These are phyloP conservation scores for Fragaria iinumae DNA, from an alignment of 306 rosid species.

Conservation along the genomic window DNA sequence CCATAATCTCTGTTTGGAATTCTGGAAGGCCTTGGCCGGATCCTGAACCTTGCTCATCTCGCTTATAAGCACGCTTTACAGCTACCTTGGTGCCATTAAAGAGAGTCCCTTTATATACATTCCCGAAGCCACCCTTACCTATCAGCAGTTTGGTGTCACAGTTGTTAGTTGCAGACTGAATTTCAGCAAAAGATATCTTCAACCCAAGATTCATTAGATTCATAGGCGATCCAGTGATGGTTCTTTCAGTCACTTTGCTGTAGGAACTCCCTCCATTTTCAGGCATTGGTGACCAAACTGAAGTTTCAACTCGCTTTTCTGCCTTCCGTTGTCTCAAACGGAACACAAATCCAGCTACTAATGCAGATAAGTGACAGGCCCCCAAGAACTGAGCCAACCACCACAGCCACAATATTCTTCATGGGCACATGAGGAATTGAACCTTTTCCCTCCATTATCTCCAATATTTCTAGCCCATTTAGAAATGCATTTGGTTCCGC, in stretches of 20 bases:
- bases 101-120: constrained; percentile 39
- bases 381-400: constrained; percentile 38
- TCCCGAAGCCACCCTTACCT: constrained; percentile 55
- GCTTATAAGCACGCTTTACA: constrained; percentile 42
- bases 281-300: constrained; percentile 36
- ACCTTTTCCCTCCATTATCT: constrained; percentile 16
- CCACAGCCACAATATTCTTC: not conserved
- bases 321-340: constrained; percentile 27
- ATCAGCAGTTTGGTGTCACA: constrained; percentile 32
- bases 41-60: constrained; percentile 23
- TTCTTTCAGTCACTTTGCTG: not conserved
- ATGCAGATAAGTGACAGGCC: constrained; percentile 27
- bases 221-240: constrained; percentile 21
- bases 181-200: constrained; percentile 36
- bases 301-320: constrained; percentile 17
- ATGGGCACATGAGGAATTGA: not conserved
- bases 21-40: constrained; percentile 52
- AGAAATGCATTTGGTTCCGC: constrained; percentile 16
- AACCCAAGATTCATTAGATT: constrained; percentile 38
- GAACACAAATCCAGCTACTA: constrained; percentile 17
- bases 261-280: constrained; percentile 37
- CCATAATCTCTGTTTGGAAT: constrained; percentile 47
- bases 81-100: constrained; percentile 38
- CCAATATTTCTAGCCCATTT: constrained; percentile 50
- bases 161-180: constrained; percentile 38